Percentiles rank a stretch among this genome's conserved stretches.
These are phyloP conservation scores for Carex kokanica DNA, from an alignment of 176 grass and related monocot species.

Conservation along the genomic window DNA sequence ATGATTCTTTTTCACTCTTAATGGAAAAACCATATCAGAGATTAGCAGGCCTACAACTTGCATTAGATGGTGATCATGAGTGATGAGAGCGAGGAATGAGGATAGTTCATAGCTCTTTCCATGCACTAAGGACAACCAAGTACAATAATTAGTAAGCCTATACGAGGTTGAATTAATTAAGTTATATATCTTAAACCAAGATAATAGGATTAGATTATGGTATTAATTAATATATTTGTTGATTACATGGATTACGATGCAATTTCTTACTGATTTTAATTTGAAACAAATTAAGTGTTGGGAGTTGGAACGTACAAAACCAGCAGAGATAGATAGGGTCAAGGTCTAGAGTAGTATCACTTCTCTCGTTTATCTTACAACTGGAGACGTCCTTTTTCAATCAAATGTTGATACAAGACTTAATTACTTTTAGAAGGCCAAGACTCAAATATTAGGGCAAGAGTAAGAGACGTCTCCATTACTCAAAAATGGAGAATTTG, in stretches of 20 bases:
- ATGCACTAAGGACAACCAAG: not conserved
- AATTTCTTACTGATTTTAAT: not conserved
- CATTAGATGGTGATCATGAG: not conserved
- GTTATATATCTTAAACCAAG: not conserved
- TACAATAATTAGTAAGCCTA: not conserved
- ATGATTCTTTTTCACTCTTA: too few relatives aligned
- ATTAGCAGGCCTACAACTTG: not conserved
- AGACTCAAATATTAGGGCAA: not conserved
- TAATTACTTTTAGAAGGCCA: too few relatives aligned
- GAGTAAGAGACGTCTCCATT: not conserved
- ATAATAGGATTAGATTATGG: not conserved
- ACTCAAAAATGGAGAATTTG: not conserved
- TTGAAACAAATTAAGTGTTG: not conserved
- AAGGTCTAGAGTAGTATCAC: not conserved
- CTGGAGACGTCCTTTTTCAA: not conserved
- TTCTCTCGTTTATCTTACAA: not conserved
- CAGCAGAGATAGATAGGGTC: not conserved
- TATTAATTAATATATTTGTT: constrained; percentile 4
- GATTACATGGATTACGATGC: constrained; percentile 6
- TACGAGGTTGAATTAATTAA: constrained; percentile 16
- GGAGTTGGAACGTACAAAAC: not conserved
- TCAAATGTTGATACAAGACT: not conserved
- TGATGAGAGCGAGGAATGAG: not conserved
- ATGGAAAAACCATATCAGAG: not conserved
- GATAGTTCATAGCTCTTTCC: constrained; percentile 16